Base-by-base conservation (phyloP, 2,329 filamentous ascomycete species). In the Trichophyton schoenleinii region DNA sequence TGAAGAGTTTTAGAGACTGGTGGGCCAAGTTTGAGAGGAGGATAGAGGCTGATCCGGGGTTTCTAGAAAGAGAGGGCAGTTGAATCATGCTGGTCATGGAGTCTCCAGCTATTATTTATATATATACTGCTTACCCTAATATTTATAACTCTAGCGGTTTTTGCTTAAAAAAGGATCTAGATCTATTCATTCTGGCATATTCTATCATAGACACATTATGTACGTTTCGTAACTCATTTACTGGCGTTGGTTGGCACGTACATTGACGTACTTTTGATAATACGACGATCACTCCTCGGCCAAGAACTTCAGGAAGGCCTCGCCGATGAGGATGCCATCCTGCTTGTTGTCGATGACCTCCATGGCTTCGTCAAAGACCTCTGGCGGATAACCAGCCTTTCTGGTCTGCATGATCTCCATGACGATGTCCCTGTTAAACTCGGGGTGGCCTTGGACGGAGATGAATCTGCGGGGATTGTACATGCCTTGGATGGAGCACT, bases 1-100 rank as follows among this genome's bases (percentile, higher is more conserved):
- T 99, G 65, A 94, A 89, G 75, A 89, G 88, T 3, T 99, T 99
- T 72, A 87, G 95, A 75, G 90, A 95, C 62, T 99, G 95, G 94
- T 99, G 95, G 94, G 82, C 80, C 63, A 97, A 96, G 75, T 99
- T 99, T 76, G 92, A 99, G 78, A 83, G 84, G 64, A 87, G 86
- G 70, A 82, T 99, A 44, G 87, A 91, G 68, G 81, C 83, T 65
- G 94, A 99, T 76, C 92, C 94, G 0, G 83, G 84, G 5, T 99
- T 99, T 72, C 77, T 99, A 67, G 91, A 97, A 75, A 83, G 86
- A 68, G 83, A 80, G 61, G 52, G 28, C 6, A 55, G 28, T 20
- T 55, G 28, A 55, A 7, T 34, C 13, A 52, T 15, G 13, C 13
- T 8, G 31, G 6, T 13, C 34, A 18, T 44, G 7, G 41, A 44